Evolutionary conservation across 331 rosid species (phyloP).

Genomic region (Quercus lobata): DNA sequence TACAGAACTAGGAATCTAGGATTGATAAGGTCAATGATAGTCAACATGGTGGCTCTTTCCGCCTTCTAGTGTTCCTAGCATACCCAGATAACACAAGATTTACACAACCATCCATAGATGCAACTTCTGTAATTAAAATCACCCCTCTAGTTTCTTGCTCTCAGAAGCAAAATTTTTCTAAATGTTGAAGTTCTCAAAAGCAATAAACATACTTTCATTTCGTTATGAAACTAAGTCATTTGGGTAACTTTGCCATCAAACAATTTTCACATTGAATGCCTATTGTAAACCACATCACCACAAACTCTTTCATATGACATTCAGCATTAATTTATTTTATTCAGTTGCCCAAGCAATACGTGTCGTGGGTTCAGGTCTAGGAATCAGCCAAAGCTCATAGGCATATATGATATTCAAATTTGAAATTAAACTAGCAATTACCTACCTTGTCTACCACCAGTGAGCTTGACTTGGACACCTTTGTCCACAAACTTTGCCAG

Average conservation of each 20-base stretch:
- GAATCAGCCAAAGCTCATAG: background rate
- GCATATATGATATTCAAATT: too few relatives aligned
- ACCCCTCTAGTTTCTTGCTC: background rate
- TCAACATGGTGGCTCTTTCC: too few relatives aligned
- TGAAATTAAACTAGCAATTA: background rate
- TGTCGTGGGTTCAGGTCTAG: too few relatives aligned
- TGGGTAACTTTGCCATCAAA: background rate
- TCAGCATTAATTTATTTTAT: background rate
- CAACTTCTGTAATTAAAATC: too few relatives aligned
- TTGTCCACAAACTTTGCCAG: slow-evolving; percentile 71
- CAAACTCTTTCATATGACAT: background rate
- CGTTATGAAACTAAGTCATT: background rate
- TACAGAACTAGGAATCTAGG: background rate
- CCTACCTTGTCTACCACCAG: slow-evolving; percentile 67
- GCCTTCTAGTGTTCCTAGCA: background rate
- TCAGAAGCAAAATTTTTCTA: too few relatives aligned
- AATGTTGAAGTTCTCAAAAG: background rate
- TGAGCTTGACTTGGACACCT: slow-evolving; percentile 67
- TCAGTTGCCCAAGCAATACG: too few relatives aligned
- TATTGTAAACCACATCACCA: background rate
- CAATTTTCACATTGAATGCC: background rate
- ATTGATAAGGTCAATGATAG: too few relatives aligned
- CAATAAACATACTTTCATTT: background rate
- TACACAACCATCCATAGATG: background rate
- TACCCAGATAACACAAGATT: background rate